Conservation (phyloP, 1,139 yeast genomes). For the Blastobotrys malaysiensis region DNA sequence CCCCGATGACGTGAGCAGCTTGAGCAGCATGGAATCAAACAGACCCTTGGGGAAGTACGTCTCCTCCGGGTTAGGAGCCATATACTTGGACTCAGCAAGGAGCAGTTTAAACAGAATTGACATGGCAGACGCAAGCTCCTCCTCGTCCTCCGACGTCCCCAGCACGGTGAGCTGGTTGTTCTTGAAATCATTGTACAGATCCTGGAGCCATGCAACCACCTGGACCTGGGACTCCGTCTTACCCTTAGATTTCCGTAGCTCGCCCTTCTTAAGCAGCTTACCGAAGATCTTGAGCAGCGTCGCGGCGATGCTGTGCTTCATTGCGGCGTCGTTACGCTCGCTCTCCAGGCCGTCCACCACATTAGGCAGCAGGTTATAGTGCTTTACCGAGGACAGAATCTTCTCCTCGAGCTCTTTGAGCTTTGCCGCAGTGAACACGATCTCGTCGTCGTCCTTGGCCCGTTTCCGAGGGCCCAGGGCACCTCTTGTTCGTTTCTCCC, state of each 20-base stretch:
- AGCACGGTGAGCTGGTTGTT: constrained; percentile 36
- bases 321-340: constrained; percentile 27
- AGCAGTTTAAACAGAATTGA: constrained; percentile 60
- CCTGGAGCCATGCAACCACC: constrained; percentile 50
- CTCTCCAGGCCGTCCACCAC: constrained; percentile 40
- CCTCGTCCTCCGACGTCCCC: constrained; percentile 30
- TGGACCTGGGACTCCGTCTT: constrained; percentile 38
- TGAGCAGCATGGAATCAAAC: constrained; percentile 50
- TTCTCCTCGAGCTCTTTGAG: constrained; percentile 5
- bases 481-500: constrained; percentile 4
- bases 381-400: constrained; percentile 23
- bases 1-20: constrained; percentile 26
- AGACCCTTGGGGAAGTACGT: constrained; percentile 60
- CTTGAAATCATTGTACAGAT: constrained; percentile 56
- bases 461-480: not conserved
- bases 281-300: constrained; percentile 55
- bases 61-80: constrained; percentile 43
- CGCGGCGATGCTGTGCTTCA: constrained; percentile 37
- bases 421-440: constrained; percentile 1
- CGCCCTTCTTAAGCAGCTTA: constrained; percentile 46
- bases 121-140: constrained; percentile 49
- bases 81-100: constrained; percentile 51
- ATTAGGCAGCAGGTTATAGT: constrained; percentile 49
- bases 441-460: not conserved
- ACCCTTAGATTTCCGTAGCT: constrained; percentile 35